Evolutionary conservation across 805 yeast genomes (phyloP), one percentile per base, ranked within the genome.

Genomic region (Brettanomyces sp.): DNA sequence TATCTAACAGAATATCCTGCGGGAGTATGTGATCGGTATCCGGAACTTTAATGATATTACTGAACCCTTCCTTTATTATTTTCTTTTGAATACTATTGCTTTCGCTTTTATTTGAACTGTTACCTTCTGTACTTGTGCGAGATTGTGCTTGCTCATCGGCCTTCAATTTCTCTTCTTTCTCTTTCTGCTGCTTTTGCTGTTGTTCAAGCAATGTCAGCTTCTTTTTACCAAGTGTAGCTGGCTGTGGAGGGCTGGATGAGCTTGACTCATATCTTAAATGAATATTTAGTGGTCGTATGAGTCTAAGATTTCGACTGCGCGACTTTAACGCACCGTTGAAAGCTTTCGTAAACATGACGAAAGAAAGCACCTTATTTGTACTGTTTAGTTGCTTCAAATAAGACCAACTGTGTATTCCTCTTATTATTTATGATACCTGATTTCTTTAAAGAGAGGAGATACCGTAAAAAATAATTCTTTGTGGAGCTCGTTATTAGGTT

Each of bases 11-110:
- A 8, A 65, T 52, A 24, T 64, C 67, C 39, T 57, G 62, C 7
- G 69, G 63, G 32, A 56, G 63, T 14, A 64, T 46, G 18, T 56
- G 56, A 37, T 58, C 50, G 1, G 67, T 62, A 23, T 58, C 57
- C 14, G 69, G 66, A 9, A 65, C 68, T 45, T 61, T 64, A 3
- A 58, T 52, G n/a, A 65, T 51, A 4, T 60, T 56, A 36, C 60
- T 63, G 48, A 65, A 65, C 0, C 70, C 70, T 44, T 55, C 57
- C 43, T 52, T 58, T 4, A 54, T 50, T 39, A 48, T 25, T 22
- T 6, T 6, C 5, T 28, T 38, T 22, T 28, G 41, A 45, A 39
- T 47, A 42, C n/a, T 44, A 39, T 48, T 23, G 9, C 5, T 11
- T 12, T 18, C 40, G 18, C 24, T 23, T 12, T 21, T 7, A 6